Base-by-base conservation (phyloP, 106 monocot species). In the Xerophyta viscosa region DNA sequence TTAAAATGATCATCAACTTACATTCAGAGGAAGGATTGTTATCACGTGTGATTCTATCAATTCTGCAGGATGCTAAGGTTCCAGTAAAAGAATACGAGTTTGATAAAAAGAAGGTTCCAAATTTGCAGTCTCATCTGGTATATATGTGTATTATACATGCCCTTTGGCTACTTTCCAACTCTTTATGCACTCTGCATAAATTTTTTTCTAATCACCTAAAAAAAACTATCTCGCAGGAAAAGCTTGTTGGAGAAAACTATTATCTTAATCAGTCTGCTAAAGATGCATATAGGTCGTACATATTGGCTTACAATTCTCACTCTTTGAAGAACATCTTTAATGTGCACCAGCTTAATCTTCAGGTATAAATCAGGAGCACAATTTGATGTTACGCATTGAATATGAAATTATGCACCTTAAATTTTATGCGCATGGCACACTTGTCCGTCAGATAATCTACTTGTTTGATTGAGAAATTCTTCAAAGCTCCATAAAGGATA, bases 101-200 rank as follows among this genome's bases (percentile, higher is more conserved):
- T 53, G 53, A 73, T 29, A 63, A 71, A 52, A 96, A 76, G 48
- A 83, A 76, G 52, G 67, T 88, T 33, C 66, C 69, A 29, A 81
- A 88, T 71, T 66, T 89, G 78, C 94, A 96, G 36, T 70, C 94
- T 15, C 77, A 72, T 30, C 69, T 96, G 81, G 94, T 96, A 85
- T 37, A 46, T 20, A 12, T 23, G n/a, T n/a, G n/a, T n/a, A n/a
- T n/a, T n/a, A n/a, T 39, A 13, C 31, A 59, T 4, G 4, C 23
- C 29, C 14, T 46, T 4, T 18, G 17, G 31, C 12, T 26, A 51
- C 4, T 30, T 29, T 50, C 2, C 19, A 1, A 3, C 15, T 7
- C 15, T 12, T 15, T 12, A 2, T 10, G 2, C 3, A 39, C 15
- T 12, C 15, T 12, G 39, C 39, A 3, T 15, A 39, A 3, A n/a